Evolutionary conservation across 805 yeast genomes (phyloP), one percentile per base, ranked within the genome.

Genomic region (Metschnikowia proteae): DNA sequence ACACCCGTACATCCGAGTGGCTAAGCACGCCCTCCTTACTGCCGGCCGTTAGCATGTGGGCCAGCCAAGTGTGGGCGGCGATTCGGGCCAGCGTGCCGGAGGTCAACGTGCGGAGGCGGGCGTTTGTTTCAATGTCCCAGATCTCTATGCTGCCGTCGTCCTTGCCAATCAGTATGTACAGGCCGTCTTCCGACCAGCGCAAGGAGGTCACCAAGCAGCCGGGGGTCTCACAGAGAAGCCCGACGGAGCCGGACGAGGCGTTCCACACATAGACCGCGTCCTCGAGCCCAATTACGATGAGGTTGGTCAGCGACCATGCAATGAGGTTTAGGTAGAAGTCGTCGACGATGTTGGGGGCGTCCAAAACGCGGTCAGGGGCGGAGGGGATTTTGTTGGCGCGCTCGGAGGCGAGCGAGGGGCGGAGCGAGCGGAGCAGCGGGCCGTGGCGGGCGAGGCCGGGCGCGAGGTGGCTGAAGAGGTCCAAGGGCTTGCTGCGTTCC

Each of bases 301-400:
- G 73, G 64, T 92, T 89, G 29, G 83, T 81, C 54, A 73, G 71
- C 6, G 97, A 90, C 98, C 99, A 94, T 52, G 90, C 82, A 46
- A 94, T 66, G 36, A 92, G 73, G 61, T 90, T 90, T 46, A 90
- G 75, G 64, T 92, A 94, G 65, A 90, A 94, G 69, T 94, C 99
- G 66, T 94, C 96, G 23, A 85, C 78, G 49, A 91, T 77, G 0
- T 96, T 97, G 0, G 99, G 99, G 0, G 98, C 99, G 68, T 94
- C 99, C 36, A 94, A 74, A 1, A 94, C 96, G 54, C 96, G 79
- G 55, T 88, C 96, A 1, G 99, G 98, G 31, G 88, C 87, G 0
- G 88, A 81, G 26, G 95, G 88, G 41, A 94, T 77, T 57, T 83
- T 84, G 56, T 96, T 81, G 43, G 88, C 79, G 59, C 90, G 74